A percentile compares a stretch with the other conserved stretches of the same genome.
These are phyloP conservation scores for Gamsiella multidivaricata DNA, from an alignment of 192 early-diverging fungal genomes.

Conservation along the genomic window DNA sequence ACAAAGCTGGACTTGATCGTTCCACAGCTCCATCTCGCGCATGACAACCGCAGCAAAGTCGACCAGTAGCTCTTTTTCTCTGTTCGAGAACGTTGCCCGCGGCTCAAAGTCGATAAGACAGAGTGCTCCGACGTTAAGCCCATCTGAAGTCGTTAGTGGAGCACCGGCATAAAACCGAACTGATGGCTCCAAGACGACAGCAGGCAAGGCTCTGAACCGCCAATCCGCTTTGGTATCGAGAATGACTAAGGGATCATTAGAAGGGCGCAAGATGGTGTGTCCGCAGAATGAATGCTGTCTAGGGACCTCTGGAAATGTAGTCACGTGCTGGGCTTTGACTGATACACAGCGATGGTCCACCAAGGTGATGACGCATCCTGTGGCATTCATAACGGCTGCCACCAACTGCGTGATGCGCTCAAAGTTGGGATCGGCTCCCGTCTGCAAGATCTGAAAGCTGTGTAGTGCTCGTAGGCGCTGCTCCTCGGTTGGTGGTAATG, in stretches of 20 bases:
- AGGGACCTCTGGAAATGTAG: neutral
- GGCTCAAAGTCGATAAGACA: constrained; percentile 58
- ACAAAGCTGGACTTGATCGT: constrained; percentile 55
- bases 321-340: constrained; percentile 25
- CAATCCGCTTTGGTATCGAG: constrained; percentile 56
- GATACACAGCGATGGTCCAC: constrained; percentile 25
- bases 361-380: constrained; percentile 30
- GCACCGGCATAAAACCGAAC: constrained; percentile 64
- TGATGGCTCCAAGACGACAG: constrained; percentile 37
- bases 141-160: constrained; percentile 55
- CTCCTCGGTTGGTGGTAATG: constrained; percentile 36
- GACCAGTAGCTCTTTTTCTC: constrained; percentile 36
- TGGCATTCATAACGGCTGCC: constrained; percentile 36
- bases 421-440: constrained; percentile 48
- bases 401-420: constrained; percentile 50
- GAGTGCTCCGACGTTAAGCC: constrained; percentile 58
- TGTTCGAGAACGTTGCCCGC: constrained; percentile 35
- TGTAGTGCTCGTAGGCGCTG: constrained; percentile 43
- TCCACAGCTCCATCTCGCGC: constrained; percentile 64
- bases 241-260: constrained; percentile 53
- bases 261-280: constrained; percentile 43
- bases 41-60: constrained; percentile 60
- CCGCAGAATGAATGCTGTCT: constrained; percentile 45
- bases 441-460: constrained; percentile 43
- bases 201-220: constrained; percentile 58